Conservation (phyloP, 768 basidiomycete species). For the Auricularia sp. region DNA sequence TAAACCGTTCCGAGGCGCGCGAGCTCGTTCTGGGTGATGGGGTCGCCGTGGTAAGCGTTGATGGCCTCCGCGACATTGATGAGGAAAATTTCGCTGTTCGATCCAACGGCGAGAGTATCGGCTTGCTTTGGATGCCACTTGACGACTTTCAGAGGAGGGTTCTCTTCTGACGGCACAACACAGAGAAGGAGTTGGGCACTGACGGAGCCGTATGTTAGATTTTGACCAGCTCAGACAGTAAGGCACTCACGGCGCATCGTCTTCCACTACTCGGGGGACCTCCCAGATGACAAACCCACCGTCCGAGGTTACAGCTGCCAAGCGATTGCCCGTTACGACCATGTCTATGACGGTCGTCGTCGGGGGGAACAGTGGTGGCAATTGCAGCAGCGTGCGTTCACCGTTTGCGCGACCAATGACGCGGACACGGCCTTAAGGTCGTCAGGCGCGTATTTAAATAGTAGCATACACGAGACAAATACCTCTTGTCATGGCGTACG, state of each 20-base stretch:
- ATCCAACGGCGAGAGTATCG: slow-evolving; percentile 75
- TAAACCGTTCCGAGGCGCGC: slow-evolving; percentile 60
- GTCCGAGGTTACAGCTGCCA: slow-evolving; percentile 80
- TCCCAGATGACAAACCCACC: slow-evolving; percentile 89
- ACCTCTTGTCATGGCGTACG: slow-evolving; percentile 87
- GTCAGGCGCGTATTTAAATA: neutral
- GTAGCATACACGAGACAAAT: slow-evolving; percentile 1
- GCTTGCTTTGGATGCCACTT: slow-evolving; percentile 84
- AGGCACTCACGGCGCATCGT: slow-evolving; percentile 62
- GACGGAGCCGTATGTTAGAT: neutral
- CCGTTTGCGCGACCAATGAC: slow-evolving; percentile 84
- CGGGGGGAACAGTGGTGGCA: slow-evolving; percentile 49
- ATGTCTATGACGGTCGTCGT: slow-evolving; percentile 69
- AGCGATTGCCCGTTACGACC: slow-evolving; percentile 73
- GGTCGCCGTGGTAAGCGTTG: slow-evolving; percentile 51
- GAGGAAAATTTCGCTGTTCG: slow-evolving; percentile 63
- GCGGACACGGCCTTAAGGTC: slow-evolving; percentile 57
- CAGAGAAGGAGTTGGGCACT: slow-evolving; percentile 42
- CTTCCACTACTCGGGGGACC: slow-evolving; percentile 69
- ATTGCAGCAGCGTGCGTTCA: slow-evolving; percentile 75
- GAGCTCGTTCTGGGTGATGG: slow-evolving; percentile 59
- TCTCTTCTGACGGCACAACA: slow-evolving; percentile 48
- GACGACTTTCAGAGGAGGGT: slow-evolving; percentile 63
- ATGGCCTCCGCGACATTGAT: slow-evolving; percentile 61
- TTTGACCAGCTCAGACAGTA: neutral